phyloP scores from a whole-genome alignment of 495 filamentous ascomycete species.

The Annulohypoxylon stygium region DNA sequence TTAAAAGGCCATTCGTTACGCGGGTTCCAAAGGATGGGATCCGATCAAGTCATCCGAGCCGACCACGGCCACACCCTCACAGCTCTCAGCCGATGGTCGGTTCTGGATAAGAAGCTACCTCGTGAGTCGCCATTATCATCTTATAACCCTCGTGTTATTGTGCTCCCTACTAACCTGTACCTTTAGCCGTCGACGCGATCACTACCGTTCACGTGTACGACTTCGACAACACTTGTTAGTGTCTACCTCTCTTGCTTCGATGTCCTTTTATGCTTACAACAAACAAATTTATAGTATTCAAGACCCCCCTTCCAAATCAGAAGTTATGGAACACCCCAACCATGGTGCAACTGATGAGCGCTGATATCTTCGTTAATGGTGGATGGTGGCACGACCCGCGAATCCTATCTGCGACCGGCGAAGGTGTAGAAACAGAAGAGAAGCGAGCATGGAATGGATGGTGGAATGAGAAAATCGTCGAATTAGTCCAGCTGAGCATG shows the following conservation, averaged over 20 bases:
- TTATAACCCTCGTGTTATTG: neutral
- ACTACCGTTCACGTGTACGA: constrained; percentile 93
- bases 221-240: constrained; percentile 95
- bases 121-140: constrained; percentile 44
- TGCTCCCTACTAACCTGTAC: constrained; percentile 25
- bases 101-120: constrained; percentile 78
- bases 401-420: constrained; percentile 87
- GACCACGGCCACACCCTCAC: constrained; percentile 70
- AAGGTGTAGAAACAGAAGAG: constrained; percentile 87
- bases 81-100: constrained; percentile 83
- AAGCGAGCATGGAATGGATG: constrained; percentile 87
- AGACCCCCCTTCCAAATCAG: constrained; percentile 87
- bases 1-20: neutral
- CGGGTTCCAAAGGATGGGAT: constrained; percentile 22
- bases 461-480: constrained; percentile 96
- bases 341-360: constrained; percentile 78
- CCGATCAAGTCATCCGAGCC: constrained; percentile 32
- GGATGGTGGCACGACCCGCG: constrained; percentile 98
- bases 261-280: constrained; percentile 11
- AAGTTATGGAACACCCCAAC: constrained; percentile 86
- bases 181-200: constrained; percentile 72
- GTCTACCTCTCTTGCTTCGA: neutral
- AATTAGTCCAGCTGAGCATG: constrained; percentile 84
- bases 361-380: constrained; percentile 82
- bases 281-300: constrained; percentile 77